Base-by-base conservation (phyloP, 2,329 filamentous ascomycete species). In the Zasmidium cellare region DNA sequence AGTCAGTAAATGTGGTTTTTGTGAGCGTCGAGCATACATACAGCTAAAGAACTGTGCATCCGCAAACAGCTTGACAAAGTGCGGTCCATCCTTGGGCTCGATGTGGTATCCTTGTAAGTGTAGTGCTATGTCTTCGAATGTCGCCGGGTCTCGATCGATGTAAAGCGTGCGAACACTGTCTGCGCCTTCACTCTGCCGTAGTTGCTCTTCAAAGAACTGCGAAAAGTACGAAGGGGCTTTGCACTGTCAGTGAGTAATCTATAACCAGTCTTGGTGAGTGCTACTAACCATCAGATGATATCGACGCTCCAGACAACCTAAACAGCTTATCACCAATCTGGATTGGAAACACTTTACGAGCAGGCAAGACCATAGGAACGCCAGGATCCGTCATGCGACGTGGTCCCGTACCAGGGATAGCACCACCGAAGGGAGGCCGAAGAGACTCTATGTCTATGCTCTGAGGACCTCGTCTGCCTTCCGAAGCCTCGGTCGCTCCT, bases 211-310 rank as follows among this genome's bases (percentile, higher is more conserved):
- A 75, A 97, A 97, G 78, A 94, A 97, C 67, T 91, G 88, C 19
- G 93, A 96, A 77, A 97, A 97, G 75, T 97, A 97, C 51, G 92
- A 97, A 58, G 93, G 93, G 69, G 92, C 93, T 96, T 77, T 5
- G 28, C 72, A 76, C 70, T 77, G 71, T 85, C 74, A 85, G 80
- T 69, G 59, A 60, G 9, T 25, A 2, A 25, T 7, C 16, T 60
- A 28, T 11, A 28, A 11, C 5, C 11, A 28, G 6, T 28, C 25
- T 11, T n/a, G n/a, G n/a, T n/a, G n/a, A n/a, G 11, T 28, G 11
- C 28, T 9, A 41, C 84, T 78, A 75, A 89, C 87, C 86, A 84
- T 90, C 87, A 63, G 86, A 89, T 55, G 85, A 85, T 58, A 90
- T 84, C 50, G 86, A 89, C 12, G 87, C 87, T 28, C 87, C 87